phyloP scores from a whole-genome alignment of 345 rosid genomes.

The Syzygium jambos region DNA sequence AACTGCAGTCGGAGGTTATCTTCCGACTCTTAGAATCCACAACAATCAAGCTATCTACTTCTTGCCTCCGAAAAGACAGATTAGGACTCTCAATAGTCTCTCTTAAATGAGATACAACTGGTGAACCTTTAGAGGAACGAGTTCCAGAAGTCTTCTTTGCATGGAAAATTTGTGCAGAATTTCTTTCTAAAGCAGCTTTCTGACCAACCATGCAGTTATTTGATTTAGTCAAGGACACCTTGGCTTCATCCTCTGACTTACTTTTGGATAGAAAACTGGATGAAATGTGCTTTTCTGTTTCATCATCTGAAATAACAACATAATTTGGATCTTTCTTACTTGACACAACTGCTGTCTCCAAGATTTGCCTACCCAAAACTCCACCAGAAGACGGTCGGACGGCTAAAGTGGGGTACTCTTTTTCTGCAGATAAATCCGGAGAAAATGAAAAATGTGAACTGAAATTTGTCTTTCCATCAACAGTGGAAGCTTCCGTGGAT shows the following conservation, averaged over 20 bases:
- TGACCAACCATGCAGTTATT: constrained; percentile 15
- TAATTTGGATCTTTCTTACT: constrained; percentile 11
- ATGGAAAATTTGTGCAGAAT: constrained; percentile 17
- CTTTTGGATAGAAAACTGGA: constrained; percentile 11
- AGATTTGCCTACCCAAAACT: constrained; percentile 22
- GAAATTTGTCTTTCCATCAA: constrained; percentile 7
- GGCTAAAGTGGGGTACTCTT: constrained; percentile 13
- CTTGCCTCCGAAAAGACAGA: constrained; percentile 23
- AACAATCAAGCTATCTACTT: constrained; percentile 19
- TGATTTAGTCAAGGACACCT: constrained; percentile 10
- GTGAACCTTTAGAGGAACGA: constrained; percentile 15
- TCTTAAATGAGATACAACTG: not conserved
- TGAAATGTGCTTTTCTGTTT: constrained; percentile 26
- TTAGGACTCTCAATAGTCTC: constrained; percentile 17
- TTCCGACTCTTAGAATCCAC: constrained; percentile 28
- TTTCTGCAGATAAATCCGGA: constrained; percentile 9
- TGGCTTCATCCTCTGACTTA: not conserved
- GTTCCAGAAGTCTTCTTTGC: constrained; percentile 18
- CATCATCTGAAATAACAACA: constrained; percentile 54
- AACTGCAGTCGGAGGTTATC: constrained; percentile 19
- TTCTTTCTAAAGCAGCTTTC: constrained; percentile 21
- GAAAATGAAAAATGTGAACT: constrained; percentile 11
- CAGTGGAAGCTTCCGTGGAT: constrained; percentile 24
- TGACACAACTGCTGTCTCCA: constrained; percentile 16
- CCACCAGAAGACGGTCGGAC: constrained; percentile 17